Conservation (phyloP, 140 eudicot species). For the Ambrosia hybrid region DNA sequence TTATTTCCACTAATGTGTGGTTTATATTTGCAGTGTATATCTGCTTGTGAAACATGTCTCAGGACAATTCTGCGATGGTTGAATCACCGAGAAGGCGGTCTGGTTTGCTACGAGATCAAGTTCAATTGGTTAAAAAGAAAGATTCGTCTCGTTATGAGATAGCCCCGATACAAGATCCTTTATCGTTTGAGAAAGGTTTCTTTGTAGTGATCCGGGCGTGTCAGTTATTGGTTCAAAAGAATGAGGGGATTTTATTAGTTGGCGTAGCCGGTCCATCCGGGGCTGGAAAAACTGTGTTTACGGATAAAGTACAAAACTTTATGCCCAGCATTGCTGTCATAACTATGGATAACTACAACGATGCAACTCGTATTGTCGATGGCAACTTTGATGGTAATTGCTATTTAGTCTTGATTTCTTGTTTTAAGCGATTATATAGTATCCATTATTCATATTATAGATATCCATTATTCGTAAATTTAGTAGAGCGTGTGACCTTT, state of each 20-base stretch:
- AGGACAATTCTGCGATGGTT: slow-evolving; percentile 37
- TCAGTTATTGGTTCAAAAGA: slow-evolving; percentile 87
- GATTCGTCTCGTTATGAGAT: slow-evolving; percentile 81
- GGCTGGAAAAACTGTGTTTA: slow-evolving; percentile 92
- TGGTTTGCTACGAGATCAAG: slow-evolving; percentile 87
- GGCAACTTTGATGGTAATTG: slow-evolving; percentile 89
- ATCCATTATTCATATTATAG: not conserved
- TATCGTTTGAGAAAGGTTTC: slow-evolving; percentile 94
- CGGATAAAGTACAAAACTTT: slow-evolving; percentile 73
- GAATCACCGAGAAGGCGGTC: slow-evolving; percentile 81
- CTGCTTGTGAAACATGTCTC: slow-evolving; percentile 48
- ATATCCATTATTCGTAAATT: not conserved
- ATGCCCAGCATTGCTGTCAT: slow-evolving; percentile 94
- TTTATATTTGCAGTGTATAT: slow-evolving; percentile 23
- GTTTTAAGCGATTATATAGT: not conserved
- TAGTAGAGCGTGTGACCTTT: not conserved
- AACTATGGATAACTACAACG: slow-evolving; percentile 93
- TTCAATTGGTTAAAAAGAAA: slow-evolving; percentile 77
- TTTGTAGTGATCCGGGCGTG: slow-evolving; percentile 86
- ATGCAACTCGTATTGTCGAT: slow-evolving; percentile 80
- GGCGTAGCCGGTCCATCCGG: slow-evolving; percentile 99
- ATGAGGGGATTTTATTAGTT: slow-evolving; percentile 81
- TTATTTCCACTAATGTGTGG: too few species aligned
- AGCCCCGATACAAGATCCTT: slow-evolving; percentile 66
- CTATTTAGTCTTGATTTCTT: slow-evolving; percentile 15